These are phyloP conservation scores for Penicillium bovifimosum DNA, from an alignment of 495 filamentous ascomycete species.

Conservation along the genomic window DNA sequence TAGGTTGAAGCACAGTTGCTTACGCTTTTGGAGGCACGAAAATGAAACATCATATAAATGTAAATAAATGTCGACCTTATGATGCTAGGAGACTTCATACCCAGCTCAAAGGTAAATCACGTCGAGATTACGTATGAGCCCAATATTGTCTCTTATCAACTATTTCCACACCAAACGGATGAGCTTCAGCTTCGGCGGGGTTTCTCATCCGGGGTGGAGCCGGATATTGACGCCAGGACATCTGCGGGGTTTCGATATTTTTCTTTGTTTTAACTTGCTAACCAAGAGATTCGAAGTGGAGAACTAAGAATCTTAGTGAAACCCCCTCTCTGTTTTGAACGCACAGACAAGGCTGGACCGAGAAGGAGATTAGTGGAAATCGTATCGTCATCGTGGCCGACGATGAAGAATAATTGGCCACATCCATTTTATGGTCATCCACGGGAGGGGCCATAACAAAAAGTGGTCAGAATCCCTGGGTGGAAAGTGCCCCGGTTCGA, in stretches of 20 bases:
- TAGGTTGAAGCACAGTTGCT: background rate
- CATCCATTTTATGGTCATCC: background rate
- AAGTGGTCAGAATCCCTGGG: constrained; percentile 9
- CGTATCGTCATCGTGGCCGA: constrained; percentile 21
- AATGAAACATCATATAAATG: no score
- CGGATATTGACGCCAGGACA: background rate
- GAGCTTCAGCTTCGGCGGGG: background rate
- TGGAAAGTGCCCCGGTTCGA: background rate
- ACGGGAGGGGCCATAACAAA: constrained; percentile 6
- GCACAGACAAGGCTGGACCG: constrained; percentile 21
- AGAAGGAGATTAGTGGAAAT: constrained; percentile 12
- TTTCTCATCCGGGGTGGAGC: constrained; percentile 4
- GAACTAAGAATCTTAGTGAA: background rate
- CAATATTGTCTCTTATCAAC: background rate
- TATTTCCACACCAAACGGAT: background rate
- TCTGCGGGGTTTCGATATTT: background rate
- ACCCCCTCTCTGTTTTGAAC: background rate
- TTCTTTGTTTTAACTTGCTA: background rate
- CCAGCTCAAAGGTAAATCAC: background rate
- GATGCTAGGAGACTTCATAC: background rate
- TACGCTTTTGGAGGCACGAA: background rate
- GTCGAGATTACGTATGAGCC: background rate
- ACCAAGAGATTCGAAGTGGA: background rate
- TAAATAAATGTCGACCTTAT: no score
- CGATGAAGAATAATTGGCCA: constrained; percentile 5